Base-by-base conservation (phyloP, 2,329 filamentous ascomycete genomes). In the Fusarium sp. region DNA sequence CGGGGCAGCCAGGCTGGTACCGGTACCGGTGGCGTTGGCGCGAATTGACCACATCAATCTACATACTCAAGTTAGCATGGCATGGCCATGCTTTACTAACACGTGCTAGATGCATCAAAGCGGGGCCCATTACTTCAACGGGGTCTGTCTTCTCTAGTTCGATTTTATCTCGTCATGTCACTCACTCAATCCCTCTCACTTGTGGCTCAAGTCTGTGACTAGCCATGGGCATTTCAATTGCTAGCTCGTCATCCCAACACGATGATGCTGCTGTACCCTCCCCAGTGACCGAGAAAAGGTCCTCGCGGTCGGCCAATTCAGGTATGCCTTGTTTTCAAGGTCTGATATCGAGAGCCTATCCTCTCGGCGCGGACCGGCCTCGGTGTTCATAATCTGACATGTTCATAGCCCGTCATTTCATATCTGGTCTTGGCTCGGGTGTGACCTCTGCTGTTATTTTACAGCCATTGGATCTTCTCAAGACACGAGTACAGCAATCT, bases 381-480 rank as follows among this genome's bases (percentile, higher is more conserved):
- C 30, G 16, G 34, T 41, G 27, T 43, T 57, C 50, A 57, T 37
- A 21, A 37, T 62, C 70, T 74, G 59, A 74, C 73, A 64, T 59
- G 42, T 59, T 49, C 59, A 67, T 74, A 92, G 90, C 88, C 72
- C 94, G 93, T 79, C 96, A 98, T 82, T 97, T 98, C 80, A 82
- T 91, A 72, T 95, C 94, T 69, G 96, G 96, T 68, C 88, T 98
- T 59, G 89, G 89, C 76, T 98, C 94, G 10, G 96, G 96, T 75
- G 87, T 97, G 53, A 88, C 93, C 70, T 96, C 94, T 55, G 94
- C 96, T 58, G 90, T 97, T 63, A 89, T 98, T 58, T 88, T 99
- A 18, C 96, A 99, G 80, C 96, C 96, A 27, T 92, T 96, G 76
- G 96, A 99, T 81, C 90, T 99, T 6, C 89, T 99, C 78, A 99